These are phyloP conservation scores for Penicillium bovifimosum DNA, from an alignment of 495 filamentous ascomycete genomes.

Conservation along the genomic window DNA sequence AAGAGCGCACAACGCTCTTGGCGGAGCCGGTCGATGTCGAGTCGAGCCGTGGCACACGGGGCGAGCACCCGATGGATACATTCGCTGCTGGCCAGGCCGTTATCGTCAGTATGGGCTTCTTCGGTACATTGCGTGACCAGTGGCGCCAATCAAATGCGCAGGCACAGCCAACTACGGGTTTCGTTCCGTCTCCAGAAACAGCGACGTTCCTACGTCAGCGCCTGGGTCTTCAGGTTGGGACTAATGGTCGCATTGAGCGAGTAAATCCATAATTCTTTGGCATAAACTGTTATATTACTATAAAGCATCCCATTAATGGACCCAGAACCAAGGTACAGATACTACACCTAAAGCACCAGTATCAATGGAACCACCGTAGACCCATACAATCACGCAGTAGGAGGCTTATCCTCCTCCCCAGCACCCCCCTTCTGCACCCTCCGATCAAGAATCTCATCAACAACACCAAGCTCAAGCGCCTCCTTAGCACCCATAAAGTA, in stretches of 20 bases:
- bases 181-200: conserved; percentile 34
- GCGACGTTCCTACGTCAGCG: conserved; percentile 41
- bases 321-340: not conserved
- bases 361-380: not conserved
- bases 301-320: not conserved
- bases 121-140: conserved; percentile 59
- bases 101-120: conserved; percentile 63
- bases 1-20: conserved; percentile 43
- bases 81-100: conserved; percentile 64
- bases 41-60: conserved; percentile 23
- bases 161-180: conserved; percentile 23
- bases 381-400: conserved; percentile 11
- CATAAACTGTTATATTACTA: not conserved
- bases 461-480: conserved; percentile 80
- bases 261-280: conserved; percentile 17
- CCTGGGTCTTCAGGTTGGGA: conserved; percentile 38
- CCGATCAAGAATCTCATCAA: conserved; percentile 78
- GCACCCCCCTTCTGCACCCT: conserved; percentile 41
- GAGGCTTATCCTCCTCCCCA: conserved; percentile 18
- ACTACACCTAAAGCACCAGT: not conserved
- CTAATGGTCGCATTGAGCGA: conserved; percentile 36
- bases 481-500: conserved; percentile 87
- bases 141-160: conserved; percentile 41
- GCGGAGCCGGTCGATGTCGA: conserved; percentile 36
- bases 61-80: conserved; percentile 49